Evolutionary conservation across 257 asterid species (phyloP), one percentile per base, ranked within the genome.

Genomic region (Nicotiana undulata): DNA sequence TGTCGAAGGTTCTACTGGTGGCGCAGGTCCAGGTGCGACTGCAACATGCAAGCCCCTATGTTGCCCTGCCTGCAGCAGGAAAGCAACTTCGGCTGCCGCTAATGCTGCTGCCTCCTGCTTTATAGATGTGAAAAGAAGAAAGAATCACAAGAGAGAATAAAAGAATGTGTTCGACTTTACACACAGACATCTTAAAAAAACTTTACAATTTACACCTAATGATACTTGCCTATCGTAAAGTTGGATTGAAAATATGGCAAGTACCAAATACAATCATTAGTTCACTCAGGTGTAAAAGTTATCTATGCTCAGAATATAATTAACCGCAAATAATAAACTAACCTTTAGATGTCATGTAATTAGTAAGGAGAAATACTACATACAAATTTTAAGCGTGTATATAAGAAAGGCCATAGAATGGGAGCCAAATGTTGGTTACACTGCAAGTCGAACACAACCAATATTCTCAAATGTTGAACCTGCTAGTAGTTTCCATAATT

Each of bases 71-170:
- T 85, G 88, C 63, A 87, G 76, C 85, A 88, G 77, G 79, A 86
- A 88, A 63, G 90, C 90, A 77, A 88, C 90, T 81, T 88, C 90
- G 5, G 89, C 86, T 32, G 91, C 89, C 46, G 90, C 84, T 49
- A 83, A 55, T 6, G 87, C 82, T 26, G 90, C 88, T 20, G 88
- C 90, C 83, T 88, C 91, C 91, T 88, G 88, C 18, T 76, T 81
- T 28, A 20, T 17, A 11, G 3, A 46, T 26, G 26, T 49, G 44
- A 63, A 40, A 61, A 40, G 46, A 80, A 46, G 26, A 74, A 59
- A 76, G 46, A 75, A 64, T 2, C 55, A 76, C 0, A 37, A 18
- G 46, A 40, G 46, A 40, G 7, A 0, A 8, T 40, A 40, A 40
- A 40, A 40, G 53, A 11, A 46, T 26, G 24, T 26, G 10, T 22